These are phyloP conservation scores for Sporothrix inflata DNA, from an alignment of 2,329 filamentous ascomycete species.

Conservation along the genomic window DNA sequence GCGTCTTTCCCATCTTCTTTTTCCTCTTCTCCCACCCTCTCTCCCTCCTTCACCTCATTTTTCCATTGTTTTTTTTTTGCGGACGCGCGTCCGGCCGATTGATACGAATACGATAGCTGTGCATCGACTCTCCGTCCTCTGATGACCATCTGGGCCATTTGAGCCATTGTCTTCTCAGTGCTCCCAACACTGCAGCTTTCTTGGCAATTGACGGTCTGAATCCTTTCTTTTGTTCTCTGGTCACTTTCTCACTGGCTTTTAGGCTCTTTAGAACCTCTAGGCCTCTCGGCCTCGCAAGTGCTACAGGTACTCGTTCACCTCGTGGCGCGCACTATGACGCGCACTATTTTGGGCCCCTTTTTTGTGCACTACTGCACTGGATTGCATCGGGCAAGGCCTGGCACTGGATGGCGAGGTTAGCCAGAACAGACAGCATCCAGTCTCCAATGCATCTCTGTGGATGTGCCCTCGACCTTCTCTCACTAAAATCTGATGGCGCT, in stretches of 20 bases:
- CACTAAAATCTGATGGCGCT: background rate
- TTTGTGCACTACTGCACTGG: background rate
- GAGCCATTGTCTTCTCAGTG: too few species aligned
- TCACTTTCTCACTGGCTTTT: background rate
- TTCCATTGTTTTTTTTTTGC: background rate
- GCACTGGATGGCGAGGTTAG: background rate
- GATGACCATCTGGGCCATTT: background rate
- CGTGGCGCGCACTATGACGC: background rate
- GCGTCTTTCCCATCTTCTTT: background rate
- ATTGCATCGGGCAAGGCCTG: background rate
- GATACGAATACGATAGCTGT: background rate
- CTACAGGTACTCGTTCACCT: background rate
- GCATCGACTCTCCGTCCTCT: background rate
- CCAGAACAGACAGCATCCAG: background rate
- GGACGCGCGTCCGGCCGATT: background rate
- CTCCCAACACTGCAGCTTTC: background rate
- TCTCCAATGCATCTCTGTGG: background rate
- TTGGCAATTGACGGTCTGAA: background rate
- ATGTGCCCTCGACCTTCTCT: background rate
- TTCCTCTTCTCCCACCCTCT: background rate
- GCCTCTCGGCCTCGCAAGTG: background rate
- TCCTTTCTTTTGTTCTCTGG: background rate
- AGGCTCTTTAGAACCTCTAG: background rate
- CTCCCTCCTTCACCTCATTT: too few species aligned
- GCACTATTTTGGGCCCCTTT: background rate